Evolutionary conservation across 2,329 filamentous ascomycete genomes (phyloP).

Genomic region (Claviceps africana): DNA sequence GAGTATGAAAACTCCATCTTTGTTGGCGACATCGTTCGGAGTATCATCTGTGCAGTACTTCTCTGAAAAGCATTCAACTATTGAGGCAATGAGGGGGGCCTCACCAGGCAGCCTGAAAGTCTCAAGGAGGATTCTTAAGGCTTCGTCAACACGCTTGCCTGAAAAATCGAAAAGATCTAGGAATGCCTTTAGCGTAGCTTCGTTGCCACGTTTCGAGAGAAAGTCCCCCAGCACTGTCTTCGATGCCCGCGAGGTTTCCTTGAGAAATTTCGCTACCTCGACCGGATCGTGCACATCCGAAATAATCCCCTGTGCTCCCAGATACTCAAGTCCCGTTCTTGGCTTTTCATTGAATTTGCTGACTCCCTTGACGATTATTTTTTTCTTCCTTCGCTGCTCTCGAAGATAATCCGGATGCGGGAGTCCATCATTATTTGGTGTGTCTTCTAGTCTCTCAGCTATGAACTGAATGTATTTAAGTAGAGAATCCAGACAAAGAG

Average conservation of each 20-base stretch:
- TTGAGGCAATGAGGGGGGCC: constrained; percentile 81
- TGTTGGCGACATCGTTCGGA: constrained; percentile 64
- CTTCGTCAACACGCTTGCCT: constrained; percentile 79
- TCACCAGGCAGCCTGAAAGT: constrained; percentile 91
- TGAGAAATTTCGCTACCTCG: constrained; percentile 75
- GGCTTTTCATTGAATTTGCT: constrained; percentile 92
- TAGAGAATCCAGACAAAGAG: constrained; percentile 82
- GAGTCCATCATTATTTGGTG: constrained; percentile 47
- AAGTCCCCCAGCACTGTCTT: constrained; percentile 89
- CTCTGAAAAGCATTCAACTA: constrained; percentile 75
- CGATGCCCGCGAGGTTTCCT: constrained; percentile 73
- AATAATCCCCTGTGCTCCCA: constrained; percentile 78
- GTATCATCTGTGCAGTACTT: constrained; percentile 62
- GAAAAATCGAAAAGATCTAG: constrained; percentile 79
- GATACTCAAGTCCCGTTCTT: constrained; percentile 73
- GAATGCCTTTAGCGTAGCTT: constrained; percentile 70
- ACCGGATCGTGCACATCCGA: constrained; percentile 56
- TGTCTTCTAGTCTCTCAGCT: constrained; percentile 67
- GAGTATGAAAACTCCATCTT: constrained; percentile 78
- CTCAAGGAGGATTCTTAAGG: constrained; percentile 72
- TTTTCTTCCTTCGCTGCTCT: constrained; percentile 66
- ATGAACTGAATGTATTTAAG: constrained; percentile 86
- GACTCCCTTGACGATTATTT: constrained; percentile 74
- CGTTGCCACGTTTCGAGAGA: constrained; percentile 80
- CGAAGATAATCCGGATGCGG: constrained; percentile 52